Conservation (phyloP, 352 stramenopile species). For the Phytophthora kernoviae region DNA sequence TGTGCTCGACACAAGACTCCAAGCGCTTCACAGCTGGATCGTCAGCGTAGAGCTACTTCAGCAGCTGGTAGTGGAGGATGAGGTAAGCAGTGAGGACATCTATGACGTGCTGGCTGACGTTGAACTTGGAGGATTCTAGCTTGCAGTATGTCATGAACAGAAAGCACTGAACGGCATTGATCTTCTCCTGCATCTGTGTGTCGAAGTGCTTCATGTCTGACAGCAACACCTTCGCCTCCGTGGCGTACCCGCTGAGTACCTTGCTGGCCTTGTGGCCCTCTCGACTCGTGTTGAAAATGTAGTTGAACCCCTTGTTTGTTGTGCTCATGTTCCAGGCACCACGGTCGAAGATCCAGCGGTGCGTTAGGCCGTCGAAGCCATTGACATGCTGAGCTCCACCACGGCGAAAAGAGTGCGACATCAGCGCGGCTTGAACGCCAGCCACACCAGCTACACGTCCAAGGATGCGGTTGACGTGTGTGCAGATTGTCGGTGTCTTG, state of each 20-base stretch:
- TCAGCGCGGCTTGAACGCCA: slow-evolving; percentile 5
- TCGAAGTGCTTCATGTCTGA: not conserved
- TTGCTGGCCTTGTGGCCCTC: slow-evolving; percentile 14
- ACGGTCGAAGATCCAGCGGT: slow-evolving; percentile 14
- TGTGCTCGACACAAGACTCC: not conserved
- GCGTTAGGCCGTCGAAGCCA: not conserved
- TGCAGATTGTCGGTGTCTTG: not conserved
- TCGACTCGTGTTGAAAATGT: slow-evolving; percentile 15
- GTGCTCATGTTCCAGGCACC: slow-evolving; percentile 22
- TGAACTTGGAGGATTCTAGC: slow-evolving; percentile 7
- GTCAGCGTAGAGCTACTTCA: not conserved
- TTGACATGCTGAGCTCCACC: slow-evolving; percentile 20
- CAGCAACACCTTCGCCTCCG: not conserved
- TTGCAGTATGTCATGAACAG: slow-evolving; percentile 15
- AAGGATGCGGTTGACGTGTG: too few relatives aligned
- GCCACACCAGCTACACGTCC: too few relatives aligned
- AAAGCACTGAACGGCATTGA: not conserved
- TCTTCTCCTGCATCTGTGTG: slow-evolving; percentile 2
- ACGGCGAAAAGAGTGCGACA: slow-evolving; percentile 26
- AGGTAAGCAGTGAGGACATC: too few relatives aligned
- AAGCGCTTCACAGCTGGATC: not conserved
- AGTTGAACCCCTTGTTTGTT: slow-evolving; percentile 19
- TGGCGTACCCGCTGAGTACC: slow-evolving; percentile 11
- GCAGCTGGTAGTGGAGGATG: slow-evolving; percentile 2
- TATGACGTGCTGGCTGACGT: slow-evolving; percentile 7